Evolutionary conservation across 305 asterid species (phyloP), one percentile per base, ranked within the genome.

Genomic region (Rubia tinctorum): DNA sequence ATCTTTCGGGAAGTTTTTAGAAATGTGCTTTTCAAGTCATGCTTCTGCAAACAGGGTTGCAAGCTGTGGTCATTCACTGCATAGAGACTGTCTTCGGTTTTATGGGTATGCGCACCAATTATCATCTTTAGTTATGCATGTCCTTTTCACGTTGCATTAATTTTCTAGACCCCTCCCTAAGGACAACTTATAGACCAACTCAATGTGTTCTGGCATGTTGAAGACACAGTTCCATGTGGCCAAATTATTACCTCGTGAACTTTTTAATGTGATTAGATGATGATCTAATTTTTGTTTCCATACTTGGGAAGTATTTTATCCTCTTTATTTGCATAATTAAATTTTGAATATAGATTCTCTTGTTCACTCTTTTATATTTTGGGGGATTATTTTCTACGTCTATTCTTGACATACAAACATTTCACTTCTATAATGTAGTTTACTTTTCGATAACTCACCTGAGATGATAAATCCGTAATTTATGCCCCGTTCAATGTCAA

Each of bases 31-130:
- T 82, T 91, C 97, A 74, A 88, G 87, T 79, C 97, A 91, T 82
- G 92, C 92, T 70, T 91, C 97, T 82, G 97, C 97, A 64, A 87
- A 88, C 86, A 88, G 96, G 83, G 94, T 89, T 73, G 97, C 97
- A 34, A 89, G 84, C 73, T 91, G 97, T 78, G 97, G 97, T 45
- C 97, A 91, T 81, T 87, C 93, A 77, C 88, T 91, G 81, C 96
- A 89, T 69, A 83, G 96, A 82, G 97, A 91, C 47, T 91, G 95
- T 85, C 92, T 91, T 64, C 91, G 97, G 71, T 88, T 89, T 81
- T 91, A 91, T 83, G 97, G 97, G 97, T 91, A 87, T 56, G 76
- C 40, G 10, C 55, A 47, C 44, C 22, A 39, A 18, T 17, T 76
- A 37, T n/a, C 61, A 12, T 27, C 14, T 47, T 73, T 30, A 6